Percentiles rank a stretch among this genome's conserved stretches.
phyloP scores from a whole-genome alignment of 163 green algal species.

The Trebouxiophyceae sp. region DNA sequence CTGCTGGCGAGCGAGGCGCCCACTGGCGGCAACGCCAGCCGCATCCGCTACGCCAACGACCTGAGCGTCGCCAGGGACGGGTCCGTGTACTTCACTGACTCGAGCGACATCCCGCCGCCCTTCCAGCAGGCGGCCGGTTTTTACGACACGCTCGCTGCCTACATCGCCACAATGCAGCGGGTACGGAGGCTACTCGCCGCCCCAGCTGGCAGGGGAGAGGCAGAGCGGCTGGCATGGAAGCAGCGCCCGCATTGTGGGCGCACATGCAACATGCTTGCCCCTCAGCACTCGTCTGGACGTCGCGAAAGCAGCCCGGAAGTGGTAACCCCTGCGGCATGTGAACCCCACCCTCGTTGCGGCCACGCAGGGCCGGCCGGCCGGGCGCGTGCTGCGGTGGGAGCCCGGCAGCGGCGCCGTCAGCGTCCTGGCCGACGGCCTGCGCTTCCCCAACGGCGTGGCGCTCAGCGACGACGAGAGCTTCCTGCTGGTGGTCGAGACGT shows the following conservation, averaged over 20 bases:
- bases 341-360: neutral
- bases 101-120: conserved; percentile 22
- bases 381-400: conserved; percentile 55
- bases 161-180: too few relatives aligned
- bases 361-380: conserved; percentile 38
- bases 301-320: neutral
- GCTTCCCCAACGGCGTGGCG: conserved; percentile 67
- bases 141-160: conserved; percentile 44
- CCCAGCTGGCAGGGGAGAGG: too few relatives aligned
- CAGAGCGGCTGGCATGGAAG: neutral
- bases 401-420: conserved; percentile 27
- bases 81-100: conserved; percentile 57
- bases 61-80: conserved; percentile 45
- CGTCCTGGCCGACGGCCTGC: conserved; percentile 46
- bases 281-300: neutral
- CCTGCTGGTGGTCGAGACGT: conserved; percentile 59
- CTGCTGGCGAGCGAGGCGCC: conserved; percentile 22
- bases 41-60: conserved; percentile 60
- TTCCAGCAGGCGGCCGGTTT: conserved; percentile 12
- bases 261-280: neutral
- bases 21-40: neutral
- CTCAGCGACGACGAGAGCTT: conserved; percentile 51
- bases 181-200: too few relatives aligned
- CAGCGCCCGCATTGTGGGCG: neutral
- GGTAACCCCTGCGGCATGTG: neutral